These are phyloP conservation scores for Saccharomyces hybrid DNA, from an alignment of 1,139 yeast species.

Conservation along the genomic window DNA sequence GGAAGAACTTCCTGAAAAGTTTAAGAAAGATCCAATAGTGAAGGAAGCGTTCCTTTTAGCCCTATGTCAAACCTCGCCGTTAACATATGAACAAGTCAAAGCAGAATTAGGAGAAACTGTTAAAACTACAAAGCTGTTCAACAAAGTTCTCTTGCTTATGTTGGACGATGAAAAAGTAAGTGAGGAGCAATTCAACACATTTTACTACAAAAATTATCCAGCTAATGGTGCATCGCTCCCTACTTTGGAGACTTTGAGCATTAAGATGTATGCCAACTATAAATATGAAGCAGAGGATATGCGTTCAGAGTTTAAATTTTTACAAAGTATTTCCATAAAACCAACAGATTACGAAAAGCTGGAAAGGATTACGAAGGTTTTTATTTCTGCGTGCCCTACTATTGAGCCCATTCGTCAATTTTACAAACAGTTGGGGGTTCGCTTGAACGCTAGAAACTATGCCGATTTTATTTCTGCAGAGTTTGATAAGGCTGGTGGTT, in stretches of 20 bases:
- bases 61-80: constrained; percentile 9
- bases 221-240: constrained; percentile 12
- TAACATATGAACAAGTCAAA: constrained; percentile 9
- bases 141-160: constrained; percentile 18
- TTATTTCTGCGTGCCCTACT: constrained; percentile 17
- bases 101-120: constrained; percentile 11
- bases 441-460: constrained; percentile 13
- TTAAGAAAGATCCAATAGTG: constrained; percentile 15
- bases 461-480: constrained; percentile 22
- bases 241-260: constrained; percentile 17
- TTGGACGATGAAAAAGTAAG: constrained; percentile 8
- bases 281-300: constrained; percentile 10
- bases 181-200: constrained; percentile 10
- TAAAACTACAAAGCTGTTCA: constrained; percentile 11
- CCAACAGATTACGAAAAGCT: constrained; percentile 11
- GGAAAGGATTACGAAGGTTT: constrained; percentile 16
- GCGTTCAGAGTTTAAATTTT: constrained; percentile 12
- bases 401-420: constrained; percentile 18
- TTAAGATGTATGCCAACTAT: constrained; percentile 21
- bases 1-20: constrained; percentile 20
- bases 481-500: constrained; percentile 18
- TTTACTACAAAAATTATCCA: constrained; percentile 11
- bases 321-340: constrained; percentile 17
- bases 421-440: constrained; percentile 14
- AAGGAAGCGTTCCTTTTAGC: constrained; percentile 19